phyloP scores from a whole-genome alignment of 768 basidiomycete genomes.

The Rhodotorula diobovata region DNA sequence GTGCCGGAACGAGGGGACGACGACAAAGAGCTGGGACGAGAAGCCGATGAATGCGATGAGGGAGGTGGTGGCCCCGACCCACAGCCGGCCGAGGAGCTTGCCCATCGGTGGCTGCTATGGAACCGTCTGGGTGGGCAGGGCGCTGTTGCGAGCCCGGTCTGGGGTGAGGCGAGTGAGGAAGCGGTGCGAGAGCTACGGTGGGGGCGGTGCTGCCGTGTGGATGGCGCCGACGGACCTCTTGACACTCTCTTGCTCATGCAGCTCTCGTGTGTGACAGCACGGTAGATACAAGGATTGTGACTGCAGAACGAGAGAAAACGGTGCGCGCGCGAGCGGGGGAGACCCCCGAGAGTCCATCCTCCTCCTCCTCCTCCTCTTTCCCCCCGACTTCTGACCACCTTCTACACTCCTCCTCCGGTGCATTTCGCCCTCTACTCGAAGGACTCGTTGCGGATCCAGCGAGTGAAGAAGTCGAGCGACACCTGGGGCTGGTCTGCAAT shows the following conservation, averaged over 20 bases:
- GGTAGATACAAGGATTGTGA: not conserved
- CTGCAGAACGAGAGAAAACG: not conserved
- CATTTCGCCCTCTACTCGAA: conserved; percentile 24
- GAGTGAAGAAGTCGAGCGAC: conserved; percentile 58
- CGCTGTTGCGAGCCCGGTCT: too few species aligned
- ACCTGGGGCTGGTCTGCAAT: conserved; percentile 82
- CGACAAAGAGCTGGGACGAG: conserved; percentile 79
- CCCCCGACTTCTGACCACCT: not conserved
- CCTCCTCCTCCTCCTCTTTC: not conserved
- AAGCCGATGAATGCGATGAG: conserved; percentile 71
- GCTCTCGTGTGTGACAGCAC: too few species aligned
- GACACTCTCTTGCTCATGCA: too few species aligned
- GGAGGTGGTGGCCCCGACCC: conserved; percentile 46
- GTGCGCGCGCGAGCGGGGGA: too few species aligned
- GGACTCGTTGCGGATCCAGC: conserved; percentile 50
- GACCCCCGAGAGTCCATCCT: not conserved
- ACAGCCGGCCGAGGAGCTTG: conserved; percentile 10
- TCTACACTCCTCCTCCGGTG: not conserved
- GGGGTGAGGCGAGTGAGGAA: too few species aligned
- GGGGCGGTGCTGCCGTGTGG: too few species aligned
- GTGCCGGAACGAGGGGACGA: conserved; percentile 59
- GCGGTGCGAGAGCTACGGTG: too few species aligned
- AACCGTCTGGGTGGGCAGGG: too few species aligned
- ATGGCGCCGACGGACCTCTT: too few species aligned
- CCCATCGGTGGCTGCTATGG: conserved; percentile 2